Evolutionary conservation across 371 early-diverging fungal species (phyloP).

Genomic region (Zychaea mexicana): DNA sequence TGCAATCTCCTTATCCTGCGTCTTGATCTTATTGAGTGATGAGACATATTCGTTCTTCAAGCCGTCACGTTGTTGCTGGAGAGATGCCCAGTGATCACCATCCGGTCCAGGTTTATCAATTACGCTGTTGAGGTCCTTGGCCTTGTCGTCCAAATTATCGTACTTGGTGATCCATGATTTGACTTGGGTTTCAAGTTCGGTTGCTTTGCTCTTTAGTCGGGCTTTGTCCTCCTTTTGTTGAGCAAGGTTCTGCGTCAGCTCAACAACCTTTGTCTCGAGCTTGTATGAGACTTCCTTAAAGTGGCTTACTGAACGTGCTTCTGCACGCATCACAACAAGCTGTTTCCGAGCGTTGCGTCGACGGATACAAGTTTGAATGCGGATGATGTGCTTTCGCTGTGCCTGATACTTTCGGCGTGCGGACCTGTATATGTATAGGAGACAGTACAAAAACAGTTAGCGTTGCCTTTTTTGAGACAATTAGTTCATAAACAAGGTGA

Average conservation of each 20-base stretch:
- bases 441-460: too few relatives aligned
- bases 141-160: constrained; percentile 53
- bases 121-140: constrained; percentile 50
- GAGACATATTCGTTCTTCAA: constrained; percentile 53
- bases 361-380: constrained; percentile 84
- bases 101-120: constrained; percentile 53
- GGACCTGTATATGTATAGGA: constrained; percentile 19
- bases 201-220: constrained; percentile 55
- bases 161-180: constrained; percentile 76
- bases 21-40: constrained; percentile 60
- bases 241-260: constrained; percentile 81
- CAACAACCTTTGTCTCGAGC: constrained; percentile 92
- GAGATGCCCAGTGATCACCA: constrained; percentile 52
- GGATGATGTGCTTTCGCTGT: constrained; percentile 59
- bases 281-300: constrained; percentile 92
- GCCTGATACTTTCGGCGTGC: constrained; percentile 64
- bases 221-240: constrained; percentile 76
- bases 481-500: neutral
- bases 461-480: too few relatives aligned
- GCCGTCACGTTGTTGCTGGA: constrained; percentile 52
- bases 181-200: constrained; percentile 66
- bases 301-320: constrained; percentile 90
- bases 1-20: constrained; percentile 70
- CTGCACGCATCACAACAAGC: constrained; percentile 71
- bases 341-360: constrained; percentile 71